Conservation (phyloP, 768 basidiomycete species). For the Collybia nuda region DNA sequence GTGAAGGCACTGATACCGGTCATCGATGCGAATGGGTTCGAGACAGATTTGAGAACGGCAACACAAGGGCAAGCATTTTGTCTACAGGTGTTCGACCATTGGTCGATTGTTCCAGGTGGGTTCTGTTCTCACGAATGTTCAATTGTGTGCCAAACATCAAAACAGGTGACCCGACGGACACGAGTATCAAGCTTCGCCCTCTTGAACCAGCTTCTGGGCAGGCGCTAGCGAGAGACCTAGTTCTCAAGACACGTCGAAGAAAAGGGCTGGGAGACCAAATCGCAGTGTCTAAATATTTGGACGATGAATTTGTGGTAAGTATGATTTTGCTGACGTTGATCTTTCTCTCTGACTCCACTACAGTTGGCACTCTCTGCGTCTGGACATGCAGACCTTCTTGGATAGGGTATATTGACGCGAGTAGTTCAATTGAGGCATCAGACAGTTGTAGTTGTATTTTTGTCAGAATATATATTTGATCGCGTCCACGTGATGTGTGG, state of each 20-base stretch:
- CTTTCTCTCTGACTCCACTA: slow-evolving; percentile 5
- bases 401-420: slow-evolving; percentile 29
- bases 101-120: slow-evolving; percentile 96
- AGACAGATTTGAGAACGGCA: slow-evolving; percentile 95
- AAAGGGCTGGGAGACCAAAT: slow-evolving; percentile 98
- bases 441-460: not conserved
- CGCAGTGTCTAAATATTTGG: slow-evolving; percentile 94
- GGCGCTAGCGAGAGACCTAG: slow-evolving; percentile 89
- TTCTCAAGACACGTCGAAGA: slow-evolving; percentile 92
- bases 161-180: slow-evolving; percentile 95
- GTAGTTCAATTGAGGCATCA: slow-evolving; percentile 5
- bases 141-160: slow-evolving; percentile 13
- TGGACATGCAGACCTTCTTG: slow-evolving; percentile 91
- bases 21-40: slow-evolving; percentile 98
- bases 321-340: slow-evolving; percentile 10
- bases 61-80: slow-evolving; percentile 99
- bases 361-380: slow-evolving; percentile 93
- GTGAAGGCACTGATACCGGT: slow-evolving; percentile 98
- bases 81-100: slow-evolving; percentile 96
- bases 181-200: slow-evolving; percentile 92
- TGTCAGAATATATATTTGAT: slow-evolving; percentile 9
- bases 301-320: slow-evolving; percentile 93
- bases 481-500: slow-evolving; percentile 39
- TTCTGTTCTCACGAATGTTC: slow-evolving; percentile 17
- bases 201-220: slow-evolving; percentile 97